Evolutionary conservation across 2,329 filamentous ascomycete genomes (phyloP), one percentile per base, ranked within the genome.

Genomic region (Pleoardoris graminearum): DNA sequence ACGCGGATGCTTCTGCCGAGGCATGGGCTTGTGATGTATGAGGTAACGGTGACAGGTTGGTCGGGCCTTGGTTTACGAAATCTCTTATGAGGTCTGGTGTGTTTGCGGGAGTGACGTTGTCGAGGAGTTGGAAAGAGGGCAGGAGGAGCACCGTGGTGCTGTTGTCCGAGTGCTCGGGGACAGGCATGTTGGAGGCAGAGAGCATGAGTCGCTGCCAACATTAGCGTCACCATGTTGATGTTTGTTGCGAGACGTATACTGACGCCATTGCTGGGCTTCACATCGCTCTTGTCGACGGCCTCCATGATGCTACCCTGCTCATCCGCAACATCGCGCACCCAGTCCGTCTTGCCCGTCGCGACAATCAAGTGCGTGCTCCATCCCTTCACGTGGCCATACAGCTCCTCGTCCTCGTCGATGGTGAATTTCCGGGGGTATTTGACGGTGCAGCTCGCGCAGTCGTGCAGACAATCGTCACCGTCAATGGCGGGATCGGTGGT

Each of bases 341-440:
- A 99, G 75, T 99, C 94, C 22, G 87, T 83, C 82, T 97, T 96
- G 55, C 91, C 90, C n/a, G 94, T 99, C 21, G 91, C 94, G 14
- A 97, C 91, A 27, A 99, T 78, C 56, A 96, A 71, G 75, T 99
- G 94, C 17, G 91, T 94, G 66, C 85, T 87, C 89, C 91, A 97
- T 30, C 86, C 90, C 67, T 91, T 89, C 57, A 97, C 83, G 53
- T 89, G 80, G 0, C 93, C 94, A 69, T 95, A 97, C 43, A 99
- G 77, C 63, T 86, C 79, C 69, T 96, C 91, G 6, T 81, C 77
- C 71, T 88, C 83, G 51, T 97, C 89, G 50, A 96, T 85, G 3
- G 78, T 78, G 69, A 85, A 87, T 60, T 83, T 84, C 67, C 86
- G 85, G 32, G 93, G 93, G 70, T 92, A 95, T 55, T 85, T 82